phyloP scores from a whole-genome alignment of 805 yeast species.

The Barnettozyma sp. region DNA sequence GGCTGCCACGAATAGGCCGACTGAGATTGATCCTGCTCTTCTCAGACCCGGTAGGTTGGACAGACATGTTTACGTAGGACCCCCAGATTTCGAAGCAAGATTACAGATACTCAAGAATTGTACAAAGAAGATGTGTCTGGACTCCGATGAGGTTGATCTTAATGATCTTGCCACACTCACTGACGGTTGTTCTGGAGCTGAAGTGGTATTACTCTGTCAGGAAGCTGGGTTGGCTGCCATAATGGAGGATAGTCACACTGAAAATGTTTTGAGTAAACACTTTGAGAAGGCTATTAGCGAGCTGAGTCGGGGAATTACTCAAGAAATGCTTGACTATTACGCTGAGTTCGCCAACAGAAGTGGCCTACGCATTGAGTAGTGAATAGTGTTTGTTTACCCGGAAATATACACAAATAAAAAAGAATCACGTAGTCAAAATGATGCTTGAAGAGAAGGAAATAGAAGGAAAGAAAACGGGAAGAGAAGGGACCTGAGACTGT shows the following conservation, averaged over 20 bases:
- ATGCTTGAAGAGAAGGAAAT: neutral
- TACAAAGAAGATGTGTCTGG: constrained; percentile 55
- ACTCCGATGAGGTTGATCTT: constrained; percentile 39
- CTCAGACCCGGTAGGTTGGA: constrained; percentile 95
- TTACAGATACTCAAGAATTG: constrained; percentile 68
- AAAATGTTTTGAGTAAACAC: constrained; percentile 52
- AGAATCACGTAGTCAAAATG: neutral
- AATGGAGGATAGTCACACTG: constrained; percentile 61
- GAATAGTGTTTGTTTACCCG: too few relatives aligned
- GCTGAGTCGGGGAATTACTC: constrained; percentile 72
- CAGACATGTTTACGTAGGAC: constrained; percentile 85
- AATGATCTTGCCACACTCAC: constrained; percentile 52
- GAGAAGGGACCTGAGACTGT: too few relatives aligned
- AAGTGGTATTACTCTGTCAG: constrained; percentile 83
- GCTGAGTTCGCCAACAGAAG: constrained; percentile 38
- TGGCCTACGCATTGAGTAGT: too few relatives aligned
- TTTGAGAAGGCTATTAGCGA: constrained; percentile 64
- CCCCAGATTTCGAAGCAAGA: constrained; percentile 82
- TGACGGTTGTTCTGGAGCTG: constrained; percentile 96
- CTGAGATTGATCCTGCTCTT: constrained; percentile 85
- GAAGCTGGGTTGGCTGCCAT: constrained; percentile 95
- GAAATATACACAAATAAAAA: constrained; percentile 3
- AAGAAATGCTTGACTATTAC: constrained; percentile 78
- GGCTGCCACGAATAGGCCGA: constrained; percentile 96
- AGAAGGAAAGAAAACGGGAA: too few relatives aligned